Conservation (phyloP, 2,329 filamentous ascomycete genomes). For the Phaeomoniella chlamydospora region DNA sequence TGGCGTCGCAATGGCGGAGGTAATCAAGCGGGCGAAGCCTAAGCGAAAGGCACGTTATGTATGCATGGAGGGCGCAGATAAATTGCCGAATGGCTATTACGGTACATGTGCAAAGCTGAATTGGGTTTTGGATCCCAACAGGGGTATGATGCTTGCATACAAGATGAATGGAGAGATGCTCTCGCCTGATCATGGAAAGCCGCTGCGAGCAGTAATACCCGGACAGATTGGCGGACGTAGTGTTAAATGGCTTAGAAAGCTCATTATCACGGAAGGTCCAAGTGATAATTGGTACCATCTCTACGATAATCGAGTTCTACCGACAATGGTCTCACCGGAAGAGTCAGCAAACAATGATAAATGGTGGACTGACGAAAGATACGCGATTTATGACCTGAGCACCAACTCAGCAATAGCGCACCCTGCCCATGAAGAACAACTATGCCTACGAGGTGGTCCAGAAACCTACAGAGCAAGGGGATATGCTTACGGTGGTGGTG, state of each 20-base stretch:
- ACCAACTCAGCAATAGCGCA: conserved; percentile 72
- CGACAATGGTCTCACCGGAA: conserved; percentile 73
- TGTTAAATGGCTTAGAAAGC: conserved; percentile 79
- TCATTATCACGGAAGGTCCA: conserved; percentile 63
- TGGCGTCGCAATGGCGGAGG: conserved; percentile 58
- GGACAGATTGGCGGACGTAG: conserved; percentile 85
- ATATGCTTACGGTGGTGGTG: conserved; percentile 81
- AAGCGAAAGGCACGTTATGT: conserved; percentile 61
- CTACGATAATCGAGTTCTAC: conserved; percentile 80
- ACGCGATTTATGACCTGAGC: conserved; percentile 85
- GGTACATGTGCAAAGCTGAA: conserved; percentile 78
- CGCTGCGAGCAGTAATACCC: conserved; percentile 68
- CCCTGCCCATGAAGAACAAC: conserved; percentile 61
- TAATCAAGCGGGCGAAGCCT: conserved; percentile 55
- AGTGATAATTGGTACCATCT: conserved; percentile 95
- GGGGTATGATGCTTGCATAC: conserved; percentile 75
- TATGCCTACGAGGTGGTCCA: conserved; percentile 34
- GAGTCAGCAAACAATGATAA: conserved; percentile 57
- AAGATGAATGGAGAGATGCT: conserved; percentile 80
- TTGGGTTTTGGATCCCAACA: conserved; percentile 72
- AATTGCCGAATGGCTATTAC: conserved; percentile 76
- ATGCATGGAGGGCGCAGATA: conserved; percentile 84
- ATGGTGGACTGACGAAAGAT: conserved; percentile 79
- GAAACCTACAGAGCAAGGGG: conserved; percentile 54
- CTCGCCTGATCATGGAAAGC: conserved; percentile 72